Conservation (phyloP, 1,284 basidiomycete species). For the Tetrapyrgos nigripes region DNA sequence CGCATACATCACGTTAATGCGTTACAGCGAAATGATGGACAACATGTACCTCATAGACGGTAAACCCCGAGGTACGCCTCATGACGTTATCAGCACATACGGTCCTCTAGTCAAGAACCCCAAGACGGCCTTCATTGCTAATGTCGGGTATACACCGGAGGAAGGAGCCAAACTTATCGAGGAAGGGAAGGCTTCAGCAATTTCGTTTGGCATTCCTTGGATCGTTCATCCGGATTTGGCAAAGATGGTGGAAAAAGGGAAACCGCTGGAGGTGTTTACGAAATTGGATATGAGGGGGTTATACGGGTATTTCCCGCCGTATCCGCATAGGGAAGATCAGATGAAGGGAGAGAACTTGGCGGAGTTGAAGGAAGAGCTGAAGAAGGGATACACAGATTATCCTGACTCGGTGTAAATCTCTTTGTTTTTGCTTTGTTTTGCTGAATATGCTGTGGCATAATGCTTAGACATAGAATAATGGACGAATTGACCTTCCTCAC, state of each 20-base stretch:
- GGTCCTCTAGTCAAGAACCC: conserved; percentile 26
- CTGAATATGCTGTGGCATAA: too few relatives aligned
- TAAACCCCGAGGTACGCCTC: conserved; percentile 16
- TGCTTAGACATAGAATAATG: too few relatives aligned
- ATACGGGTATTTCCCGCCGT: too few relatives aligned
- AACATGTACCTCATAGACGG: not conserved
- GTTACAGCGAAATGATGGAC: conserved; percentile 37
- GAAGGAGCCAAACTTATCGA: conserved; percentile 27
- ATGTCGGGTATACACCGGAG: conserved; percentile 26
- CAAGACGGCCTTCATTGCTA: conserved; percentile 25
- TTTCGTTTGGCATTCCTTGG: conserved; percentile 29
- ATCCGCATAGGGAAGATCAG: too few relatives aligned
- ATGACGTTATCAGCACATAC: conserved; percentile 33
- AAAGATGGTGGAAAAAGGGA: conserved; percentile 23
- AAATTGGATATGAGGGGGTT: too few relatives aligned
- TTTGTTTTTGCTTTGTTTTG: too few relatives aligned
- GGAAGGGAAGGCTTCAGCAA: conserved; percentile 19
- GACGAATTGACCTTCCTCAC: too few relatives aligned
- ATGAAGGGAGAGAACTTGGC: too few relatives aligned
- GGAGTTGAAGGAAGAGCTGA: too few relatives aligned
- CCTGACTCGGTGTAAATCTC: too few relatives aligned
- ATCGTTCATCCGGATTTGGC: conserved; percentile 32
- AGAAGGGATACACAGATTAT: too few relatives aligned
- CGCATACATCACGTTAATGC: conserved; percentile 21
- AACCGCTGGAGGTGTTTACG: conserved; percentile 25